Conservation (phyloP, 148 eudicot genomes). For the Hydrangea macrophylla region DNA sequence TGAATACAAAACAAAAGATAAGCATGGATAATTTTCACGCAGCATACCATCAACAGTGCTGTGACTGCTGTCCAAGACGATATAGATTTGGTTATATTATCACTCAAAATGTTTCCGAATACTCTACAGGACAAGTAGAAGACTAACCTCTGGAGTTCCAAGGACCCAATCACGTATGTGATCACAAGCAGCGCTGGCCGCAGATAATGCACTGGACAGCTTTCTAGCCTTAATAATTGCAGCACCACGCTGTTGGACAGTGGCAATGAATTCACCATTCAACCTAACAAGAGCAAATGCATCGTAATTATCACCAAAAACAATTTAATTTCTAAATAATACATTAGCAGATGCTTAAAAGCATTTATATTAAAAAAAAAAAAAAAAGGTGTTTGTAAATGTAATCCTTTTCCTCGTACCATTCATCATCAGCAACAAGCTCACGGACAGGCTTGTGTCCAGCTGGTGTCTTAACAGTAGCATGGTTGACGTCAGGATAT, state of each 20-base stretch:
- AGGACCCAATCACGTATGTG: slow-evolving; percentile 98
- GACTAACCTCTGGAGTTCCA: slow-evolving; percentile 93
- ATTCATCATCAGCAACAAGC: slow-evolving; percentile 84
- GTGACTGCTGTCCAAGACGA: neutral
- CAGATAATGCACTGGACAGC: slow-evolving; percentile 96
- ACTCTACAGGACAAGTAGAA: neutral
- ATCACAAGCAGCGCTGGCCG: slow-evolving; percentile 95
- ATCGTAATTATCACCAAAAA: neutral
- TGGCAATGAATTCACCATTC: slow-evolving; percentile 79
- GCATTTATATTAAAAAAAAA: neutral
- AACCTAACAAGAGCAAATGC: slow-evolving; percentile 44
- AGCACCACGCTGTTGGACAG: slow-evolving; percentile 97
- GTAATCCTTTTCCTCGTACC: slow-evolving; percentile 43
- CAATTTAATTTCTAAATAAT: neutral
- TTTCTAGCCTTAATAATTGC: slow-evolving; percentile 98
- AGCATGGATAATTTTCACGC: neutral
- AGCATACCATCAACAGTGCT: neutral
- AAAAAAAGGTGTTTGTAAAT: no score
- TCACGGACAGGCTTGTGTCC: slow-evolving; percentile 85
- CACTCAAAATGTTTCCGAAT: neutral
- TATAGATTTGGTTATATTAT: neutral
- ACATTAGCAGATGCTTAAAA: neutral
- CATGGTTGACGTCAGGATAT: slow-evolving; percentile 98
- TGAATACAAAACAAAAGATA: slow-evolving; percentile 3
- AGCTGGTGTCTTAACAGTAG: slow-evolving; percentile 74